Base-by-base conservation (phyloP, 495 filamentous ascomycete species). In the Pseudomonodictys pantanalensis region DNA sequence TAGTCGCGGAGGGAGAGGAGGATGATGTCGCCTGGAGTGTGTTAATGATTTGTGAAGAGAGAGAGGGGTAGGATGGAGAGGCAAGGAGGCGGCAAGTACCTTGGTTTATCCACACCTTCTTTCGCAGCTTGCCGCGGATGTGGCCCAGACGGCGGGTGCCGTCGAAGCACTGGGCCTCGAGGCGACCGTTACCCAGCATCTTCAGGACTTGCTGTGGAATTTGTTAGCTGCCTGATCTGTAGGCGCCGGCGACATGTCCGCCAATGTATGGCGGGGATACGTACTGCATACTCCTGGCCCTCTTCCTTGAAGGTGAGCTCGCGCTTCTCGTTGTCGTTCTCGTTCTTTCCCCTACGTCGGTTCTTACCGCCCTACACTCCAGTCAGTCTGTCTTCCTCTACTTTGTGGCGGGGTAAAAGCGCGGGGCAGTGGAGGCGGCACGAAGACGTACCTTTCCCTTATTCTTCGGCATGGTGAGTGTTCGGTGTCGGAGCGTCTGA, bases 291-390 rank as follows among this genome's bases (percentile, higher is more conserved):
- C 38, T 41, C 85, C 82, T 98, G 93, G 62, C 93, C 93, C 68
- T 97, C 93, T 74, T 97, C 93, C 77, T 97, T 97, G 86, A 97
- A 98, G 60, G 89, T 89, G 51, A 98, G 83, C 76, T 98, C 93
- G 72, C 93, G 93, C 85, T 97, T 97, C 81, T 97, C 92, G 71
- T 96, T 96, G 81, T 95, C 91, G 81, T 97, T 97, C 81, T 98
- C 93, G 83, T 98, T 98, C 90, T 97, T 98, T 77, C 93, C 93
- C 77, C 93, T 87, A 79, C 93, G 85, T 73, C 93, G 80, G 77
- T 98, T 98, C 83, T 97, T 98, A 81, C 93, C 93, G 74, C 93
- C 93, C 89, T 97, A 68, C 77, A 61, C n/a, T 25, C 24, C 45
- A 48, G 52, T 70, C 30, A 68, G 62, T 33, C n/a, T n/a, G n/a